Conservation (phyloP, 768 basidiomycete genomes). For the Mycena galopus region DNA sequence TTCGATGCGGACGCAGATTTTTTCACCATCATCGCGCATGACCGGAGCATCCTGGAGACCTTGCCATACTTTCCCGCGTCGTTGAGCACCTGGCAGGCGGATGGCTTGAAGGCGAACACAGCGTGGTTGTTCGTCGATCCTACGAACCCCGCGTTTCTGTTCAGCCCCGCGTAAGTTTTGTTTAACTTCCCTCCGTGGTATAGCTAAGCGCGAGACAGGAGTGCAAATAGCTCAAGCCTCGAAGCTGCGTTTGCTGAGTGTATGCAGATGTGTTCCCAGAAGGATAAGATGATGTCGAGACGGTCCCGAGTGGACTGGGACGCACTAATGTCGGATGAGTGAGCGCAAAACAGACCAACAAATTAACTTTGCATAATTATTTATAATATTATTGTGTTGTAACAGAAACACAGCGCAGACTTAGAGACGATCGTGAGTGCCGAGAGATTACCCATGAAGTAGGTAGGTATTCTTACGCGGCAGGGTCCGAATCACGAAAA, state of each 20-base stretch:
- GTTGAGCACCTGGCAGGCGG: conserved; percentile 24
- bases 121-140: conserved; percentile 31
- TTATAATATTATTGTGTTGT: too few species aligned
- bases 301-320: background rate
- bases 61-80: conserved; percentile 31
- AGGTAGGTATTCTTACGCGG: too few species aligned
- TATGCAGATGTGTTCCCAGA: background rate
- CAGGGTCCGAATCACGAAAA: too few species aligned
- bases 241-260: background rate
- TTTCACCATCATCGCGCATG: conserved; percentile 33
- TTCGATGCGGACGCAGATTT: conserved; percentile 36
- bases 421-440: too few species aligned
- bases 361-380: too few species aligned
- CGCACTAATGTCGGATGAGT: background rate
- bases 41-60: conserved; percentile 15
- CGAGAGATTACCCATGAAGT: too few species aligned
- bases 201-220: background rate
- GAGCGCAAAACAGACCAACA: background rate
- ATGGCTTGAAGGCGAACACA: conserved; percentile 18
- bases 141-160: conserved; percentile 29
- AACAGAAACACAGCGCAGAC: too few species aligned
- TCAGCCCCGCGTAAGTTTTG: conserved; percentile 22
- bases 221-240: background rate
- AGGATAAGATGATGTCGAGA: background rate
- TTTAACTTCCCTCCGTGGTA: background rate